Conservation (phyloP, 2,329 filamentous ascomycete genomes). For the Fusarium burgessii region DNA sequence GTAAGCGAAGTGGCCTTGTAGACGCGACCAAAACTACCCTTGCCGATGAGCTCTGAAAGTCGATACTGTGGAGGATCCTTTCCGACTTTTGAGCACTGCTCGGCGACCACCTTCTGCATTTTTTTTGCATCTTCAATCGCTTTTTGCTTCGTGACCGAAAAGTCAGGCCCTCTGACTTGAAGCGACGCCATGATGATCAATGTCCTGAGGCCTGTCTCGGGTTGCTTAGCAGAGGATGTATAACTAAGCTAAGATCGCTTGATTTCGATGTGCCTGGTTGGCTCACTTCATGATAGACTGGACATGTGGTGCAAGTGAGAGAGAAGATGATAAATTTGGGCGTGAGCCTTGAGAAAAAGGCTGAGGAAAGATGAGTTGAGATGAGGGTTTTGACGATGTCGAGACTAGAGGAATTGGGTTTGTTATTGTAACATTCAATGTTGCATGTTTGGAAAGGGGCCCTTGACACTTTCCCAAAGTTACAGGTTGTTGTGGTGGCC, state of each 20-base stretch:
- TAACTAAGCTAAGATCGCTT: constrained; percentile 21
- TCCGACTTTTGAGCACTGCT: constrained; percentile 69
- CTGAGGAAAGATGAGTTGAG: constrained; percentile 1
- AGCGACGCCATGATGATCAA: constrained; percentile 55
- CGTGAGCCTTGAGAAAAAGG: constrained; percentile 6
- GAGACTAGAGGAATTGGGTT: constrained; percentile 23
- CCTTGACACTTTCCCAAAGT: constrained; percentile 30
- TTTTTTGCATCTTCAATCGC: constrained; percentile 77
- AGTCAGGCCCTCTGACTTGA: constrained; percentile 56
- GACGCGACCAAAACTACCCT: constrained; percentile 79
- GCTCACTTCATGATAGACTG: constrained; percentile 37
- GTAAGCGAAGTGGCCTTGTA: constrained; percentile 70
- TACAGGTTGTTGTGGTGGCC: constrained; percentile 26
- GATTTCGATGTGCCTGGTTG: constrained; percentile 13
- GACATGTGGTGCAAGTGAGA: constrained; percentile 1
- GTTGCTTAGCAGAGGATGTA: constrained; percentile 19
- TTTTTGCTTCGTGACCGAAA: constrained; percentile 65
- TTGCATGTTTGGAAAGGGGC: constrained; percentile 33
- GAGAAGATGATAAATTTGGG: background rate
- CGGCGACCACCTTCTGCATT: constrained; percentile 74
- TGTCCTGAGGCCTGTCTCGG: constrained; percentile 20
- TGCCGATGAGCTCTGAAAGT: constrained; percentile 79
- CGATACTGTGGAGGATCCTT: constrained; percentile 73
- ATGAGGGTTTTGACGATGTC: constrained; percentile 19
- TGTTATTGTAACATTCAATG: constrained; percentile 22